phyloP scores from a whole-genome alignment of 192 early-diverging fungal species.

The Rhizophagus clarus region DNA sequence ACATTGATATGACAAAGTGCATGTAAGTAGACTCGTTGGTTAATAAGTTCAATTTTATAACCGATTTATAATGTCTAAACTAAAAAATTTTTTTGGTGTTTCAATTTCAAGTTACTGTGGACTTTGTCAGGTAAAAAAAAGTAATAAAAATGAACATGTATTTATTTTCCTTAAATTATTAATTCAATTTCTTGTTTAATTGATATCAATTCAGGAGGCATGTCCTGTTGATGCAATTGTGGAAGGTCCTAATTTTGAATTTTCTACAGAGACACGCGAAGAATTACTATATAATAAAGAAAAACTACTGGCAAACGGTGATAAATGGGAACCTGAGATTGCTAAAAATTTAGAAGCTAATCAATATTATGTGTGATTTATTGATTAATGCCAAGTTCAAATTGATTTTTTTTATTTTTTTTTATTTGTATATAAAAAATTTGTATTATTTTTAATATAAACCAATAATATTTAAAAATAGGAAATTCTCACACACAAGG shows the following conservation, averaged over 20 bases:
- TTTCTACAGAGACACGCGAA: constrained; percentile 95
- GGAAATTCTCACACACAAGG: too few relatives aligned
- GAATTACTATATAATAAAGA: constrained; percentile 99
- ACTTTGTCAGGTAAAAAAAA: constrained; percentile 78
- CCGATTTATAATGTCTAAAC: background rate
- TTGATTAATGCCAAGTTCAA: too few relatives aligned
- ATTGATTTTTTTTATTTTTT: background rate
- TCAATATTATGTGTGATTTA: constrained; percentile 25
- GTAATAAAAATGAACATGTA: background rate
- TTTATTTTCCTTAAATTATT: background rate
- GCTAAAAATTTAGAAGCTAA: constrained; percentile 68
- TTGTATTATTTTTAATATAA: too few relatives aligned
- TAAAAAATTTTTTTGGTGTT: background rate
- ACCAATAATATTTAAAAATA: too few relatives aligned
- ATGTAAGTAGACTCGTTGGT: constrained; percentile 38
- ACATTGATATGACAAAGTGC: constrained; percentile 99
- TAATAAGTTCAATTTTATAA: too few relatives aligned
- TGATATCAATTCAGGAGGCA: constrained; percentile 63
- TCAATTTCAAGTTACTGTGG: constrained; percentile 81
- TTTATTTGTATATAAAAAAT: background rate
- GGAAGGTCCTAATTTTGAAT: constrained; percentile 96
- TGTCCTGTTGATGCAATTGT: constrained; percentile 99
- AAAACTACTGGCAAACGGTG: constrained; percentile 94
- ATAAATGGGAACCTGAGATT: constrained; percentile 96
- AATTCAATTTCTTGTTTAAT: background rate